Evolutionary conservation across 1,284 basidiomycete species (phyloP), one percentile per base, ranked within the genome.

Genomic region (Laetiporus sulphureus): DNA sequence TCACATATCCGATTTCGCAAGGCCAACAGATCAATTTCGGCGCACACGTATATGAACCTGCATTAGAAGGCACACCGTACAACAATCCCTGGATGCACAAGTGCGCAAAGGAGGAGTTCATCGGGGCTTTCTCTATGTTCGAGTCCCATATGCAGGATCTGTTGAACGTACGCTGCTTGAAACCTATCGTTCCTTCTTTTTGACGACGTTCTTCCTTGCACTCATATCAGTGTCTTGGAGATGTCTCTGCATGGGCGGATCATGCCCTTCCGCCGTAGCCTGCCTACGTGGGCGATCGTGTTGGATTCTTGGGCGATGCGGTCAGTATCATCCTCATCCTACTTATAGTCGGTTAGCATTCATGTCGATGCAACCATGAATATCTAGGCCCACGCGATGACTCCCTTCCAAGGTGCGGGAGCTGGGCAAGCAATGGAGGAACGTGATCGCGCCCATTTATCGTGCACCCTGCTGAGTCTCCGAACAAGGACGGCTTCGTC

Each of bases 21-120:
- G 72, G 70, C 3, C 62, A 60, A 37, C 49, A 66, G 33, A 61
- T 77, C 43, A 78, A 77, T 45, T 63, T 73, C 37, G 71, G 64
- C 13, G 72, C 69, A 0, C 71, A 74, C 47, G 61, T 60, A n/a
- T 54, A 65, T 11, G 57, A 63, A 23, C 64, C 63, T 27, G 60
- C 70, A 22, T 51, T 61, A 19, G 67, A 71, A 48, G 60, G 63
- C 38, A 66, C 68, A 3, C 53, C 53, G 32, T 73, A 66, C 45
- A 54, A 62, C 6, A 70, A 68, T 3, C 55, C 64, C 13, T 76
- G 71, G 74, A 63, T 71, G 1, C 55, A 55, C 12, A 52, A 57
- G 5, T 57, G 61, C 7, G 57, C 65, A 16, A 59, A 52, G 34
- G 52, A 63, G 21, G 69, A 72, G 40, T 55, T 73, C 21, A 24